Evolutionary conservation across 306 rosid species (phyloP), one percentile per base, ranked within the genome.

Genomic region (Vigna reflexopilosa): DNA sequence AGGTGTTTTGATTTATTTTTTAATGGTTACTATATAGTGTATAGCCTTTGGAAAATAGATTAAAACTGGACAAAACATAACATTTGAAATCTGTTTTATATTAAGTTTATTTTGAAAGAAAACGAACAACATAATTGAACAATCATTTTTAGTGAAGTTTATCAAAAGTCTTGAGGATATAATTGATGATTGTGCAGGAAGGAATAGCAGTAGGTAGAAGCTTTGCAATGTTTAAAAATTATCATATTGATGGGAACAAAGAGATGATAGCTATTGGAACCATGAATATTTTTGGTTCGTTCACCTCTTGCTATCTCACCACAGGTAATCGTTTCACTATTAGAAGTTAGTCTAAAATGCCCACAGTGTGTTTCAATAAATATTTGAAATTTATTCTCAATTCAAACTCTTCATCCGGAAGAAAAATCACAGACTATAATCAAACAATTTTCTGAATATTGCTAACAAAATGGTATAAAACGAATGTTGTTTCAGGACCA

Each of bases 201-300:
- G 99, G 99, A 80, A 93, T 95, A 83, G 98, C 99, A 42, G 98
- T 93, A 0, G 99, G 99, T 38, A 95, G 99, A 83, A 95, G 99
- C 91, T 95, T 95, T 85, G 88, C 99, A 36, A 88, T 92, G 93
- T 91, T 93, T 78, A 95, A 95, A 55, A 84, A 88, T 58, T 93
- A 95, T 89, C 88, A 95, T 32, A 95, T 93, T 20, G 98, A 95
- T 85, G 99, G 99, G 17, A 95, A 95, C 80, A 95, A 95, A 80
- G 99, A 95, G 75, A 93, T 95, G 99, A 86, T 95, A 68, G 99
- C 98, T 30, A 70, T 95, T 76, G 99, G 99, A n/a, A 88, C 80
- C 79, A 95, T 95, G 99, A 95, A 95, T 82, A 80, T 95, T 62
- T 85, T 83, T 64, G 99, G 99, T 80, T 93, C 99, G n/a, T 82